Evolutionary conservation across 2,329 filamentous ascomycete genomes (phyloP), one percentile per base, ranked within the genome.

Genomic region (Colletotrichum agaves): DNA sequence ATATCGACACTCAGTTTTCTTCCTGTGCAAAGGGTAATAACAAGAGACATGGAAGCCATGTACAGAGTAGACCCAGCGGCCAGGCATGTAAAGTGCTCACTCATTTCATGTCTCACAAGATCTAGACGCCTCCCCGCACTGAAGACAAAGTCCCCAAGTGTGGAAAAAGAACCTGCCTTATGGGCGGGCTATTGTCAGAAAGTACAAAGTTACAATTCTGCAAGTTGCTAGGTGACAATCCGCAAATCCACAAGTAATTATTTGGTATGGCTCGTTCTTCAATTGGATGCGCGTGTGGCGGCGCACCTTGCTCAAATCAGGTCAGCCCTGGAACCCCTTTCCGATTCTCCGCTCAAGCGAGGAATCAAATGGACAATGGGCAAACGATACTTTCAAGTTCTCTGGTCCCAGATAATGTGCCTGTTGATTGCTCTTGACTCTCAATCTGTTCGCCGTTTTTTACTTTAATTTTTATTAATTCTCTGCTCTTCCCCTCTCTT

Each of bases 31-130:
- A 17, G 47, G 58, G 17, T n/a, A n/a, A 27, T 27, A 23, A 33
- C 19, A n/a, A n/a, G 53, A 6, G 53, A 41, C 19, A n/a, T n/a
- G 21, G 23, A 50, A 15, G 46, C 15, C 5, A 23, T 27, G 23
- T n/a, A n/a, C n/a, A n/a, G n/a, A n/a, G n/a, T 50, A n/a, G 47
- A 19, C 3, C 15, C 33, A 27, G 10, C 11, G 17, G 17, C 44
- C 55, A 43, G 27, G 56, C 56, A 44, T 44, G 57, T 60, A 60
- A 50, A 60, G 57, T 49, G 57, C 57, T 39, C 57, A 39, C 47
- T 19, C 35, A 37, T 13, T 17, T 7, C n/a, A 53, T 60, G 57
- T 60, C 57, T 60, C 21, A 19, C 21, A 31, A n/a, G 41, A 58
- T 46, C 39, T 44, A 58, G 15, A 58, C 21, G 27, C n/a, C 17